phyloP scores from a whole-genome alignment of 2,329 filamentous ascomycete species.

The Neonectria neomacrospora region DNA sequence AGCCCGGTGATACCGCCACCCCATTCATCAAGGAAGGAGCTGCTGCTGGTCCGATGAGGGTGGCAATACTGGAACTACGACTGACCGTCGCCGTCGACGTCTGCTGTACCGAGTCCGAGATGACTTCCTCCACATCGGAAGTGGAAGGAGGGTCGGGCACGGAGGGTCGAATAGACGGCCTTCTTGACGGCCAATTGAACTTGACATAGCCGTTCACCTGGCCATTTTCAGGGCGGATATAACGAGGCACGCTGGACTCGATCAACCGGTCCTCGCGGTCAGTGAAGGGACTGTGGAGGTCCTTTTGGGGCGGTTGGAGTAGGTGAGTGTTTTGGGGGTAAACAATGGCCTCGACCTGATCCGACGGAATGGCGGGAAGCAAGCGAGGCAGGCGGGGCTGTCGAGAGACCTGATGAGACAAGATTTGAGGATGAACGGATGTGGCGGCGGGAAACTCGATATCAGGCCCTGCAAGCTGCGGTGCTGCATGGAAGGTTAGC shows the following conservation, averaged over 20 bases:
- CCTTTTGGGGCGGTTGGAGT: slow-evolving; percentile 18
- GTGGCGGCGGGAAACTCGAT: slow-evolving; percentile 26
- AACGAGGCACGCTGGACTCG: slow-evolving; percentile 37
- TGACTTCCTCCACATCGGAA: slow-evolving; percentile 33
- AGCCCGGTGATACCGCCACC: slow-evolving; percentile 21
- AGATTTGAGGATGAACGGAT: slow-evolving; percentile 24
- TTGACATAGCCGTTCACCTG: slow-evolving; percentile 54
- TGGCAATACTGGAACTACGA: slow-evolving; percentile 24
- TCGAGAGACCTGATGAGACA: slow-evolving; percentile 27
- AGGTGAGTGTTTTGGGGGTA: slow-evolving; percentile 26
- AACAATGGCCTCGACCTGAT: slow-evolving; percentile 15
- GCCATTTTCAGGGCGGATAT: slow-evolving; percentile 47
- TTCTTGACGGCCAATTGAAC: slow-evolving; percentile 49
- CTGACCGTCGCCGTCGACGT: background rate
- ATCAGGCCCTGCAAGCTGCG: slow-evolving; percentile 35
- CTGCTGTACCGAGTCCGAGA: slow-evolving; percentile 22
- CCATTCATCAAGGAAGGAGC: slow-evolving; percentile 9
- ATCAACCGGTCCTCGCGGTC: slow-evolving; percentile 47
- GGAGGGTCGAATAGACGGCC: slow-evolving; percentile 29
- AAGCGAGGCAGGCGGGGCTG: slow-evolving; percentile 31
- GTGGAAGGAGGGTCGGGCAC: slow-evolving; percentile 18
- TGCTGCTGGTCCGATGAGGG: slow-evolving; percentile 23
- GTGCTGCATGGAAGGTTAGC: slow-evolving; percentile 46
- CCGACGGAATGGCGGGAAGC: slow-evolving; percentile 26
- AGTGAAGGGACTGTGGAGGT: slow-evolving; percentile 48